Percentiles rank a stretch among this genome's conserved stretches.
Conservation (phyloP, 495 filamentous ascomycete species). For the Hyaloscypha finlandica region DNA sequence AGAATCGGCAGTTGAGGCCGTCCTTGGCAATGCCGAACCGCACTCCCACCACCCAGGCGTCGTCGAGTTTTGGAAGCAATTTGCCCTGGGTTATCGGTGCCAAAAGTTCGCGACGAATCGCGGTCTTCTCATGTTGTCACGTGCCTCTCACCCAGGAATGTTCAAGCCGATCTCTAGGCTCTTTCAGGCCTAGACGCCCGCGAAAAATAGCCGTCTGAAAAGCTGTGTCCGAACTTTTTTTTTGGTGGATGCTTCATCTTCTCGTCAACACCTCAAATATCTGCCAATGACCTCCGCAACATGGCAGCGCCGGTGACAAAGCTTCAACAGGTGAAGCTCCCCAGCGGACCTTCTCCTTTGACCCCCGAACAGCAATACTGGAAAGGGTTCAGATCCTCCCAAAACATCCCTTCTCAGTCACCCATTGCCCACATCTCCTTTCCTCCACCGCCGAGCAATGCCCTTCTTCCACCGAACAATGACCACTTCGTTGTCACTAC, state of each 20-base stretch:
- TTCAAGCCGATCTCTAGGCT: conserved; percentile 13
- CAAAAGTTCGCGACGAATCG: no score
- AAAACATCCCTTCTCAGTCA: conserved; percentile 81
- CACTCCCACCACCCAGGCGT: no score
- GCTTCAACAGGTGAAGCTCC: conserved; percentile 80
- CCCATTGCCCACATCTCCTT: conserved; percentile 87
- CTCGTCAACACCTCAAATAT: neutral
- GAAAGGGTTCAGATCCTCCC: conserved; percentile 86
- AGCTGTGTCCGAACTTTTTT: conserved; percentile 10
- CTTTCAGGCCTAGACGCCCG: neutral
- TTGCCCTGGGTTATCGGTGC: no score
- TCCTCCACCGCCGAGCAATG: conserved; percentile 54
- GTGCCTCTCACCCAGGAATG: neutral
- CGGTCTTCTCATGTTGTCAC: neutral
- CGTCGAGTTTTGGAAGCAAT: no score
- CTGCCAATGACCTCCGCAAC: conserved; percentile 27
- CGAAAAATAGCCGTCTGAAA: conserved; percentile 24
- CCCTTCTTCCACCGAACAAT: conserved; percentile 43
- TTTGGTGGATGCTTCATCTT: neutral
- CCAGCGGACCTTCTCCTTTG: conserved; percentile 66
- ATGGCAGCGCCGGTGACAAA: conserved; percentile 92
- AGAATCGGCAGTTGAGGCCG: no score
- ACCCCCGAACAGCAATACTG: conserved; percentile 96
- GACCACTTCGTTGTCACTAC: conserved; percentile 93
- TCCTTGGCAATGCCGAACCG: no score